Percentiles rank a stretch among this genome's conserved stretches.
Evolutionary conservation across 805 yeast genomes (phyloP).

Genomic region (Teunomyces barrocoloradensis): DNA sequence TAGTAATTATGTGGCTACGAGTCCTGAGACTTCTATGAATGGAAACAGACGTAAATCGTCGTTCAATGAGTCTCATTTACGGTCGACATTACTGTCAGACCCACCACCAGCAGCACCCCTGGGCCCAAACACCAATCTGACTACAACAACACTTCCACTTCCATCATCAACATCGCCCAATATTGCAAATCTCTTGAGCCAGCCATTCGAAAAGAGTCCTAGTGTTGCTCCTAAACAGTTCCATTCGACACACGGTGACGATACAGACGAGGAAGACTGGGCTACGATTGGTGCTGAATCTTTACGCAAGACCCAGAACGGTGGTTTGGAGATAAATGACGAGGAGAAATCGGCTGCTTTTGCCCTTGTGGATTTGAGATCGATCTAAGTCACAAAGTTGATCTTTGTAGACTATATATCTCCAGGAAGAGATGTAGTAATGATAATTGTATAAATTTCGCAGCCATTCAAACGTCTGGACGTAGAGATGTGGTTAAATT

Average conservation of each 20-base stretch:
- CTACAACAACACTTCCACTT: constrained; percentile 2
- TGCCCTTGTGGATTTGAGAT: constrained; percentile 59
- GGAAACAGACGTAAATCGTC: constrained; percentile 33
- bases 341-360: constrained; percentile 57
- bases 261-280: constrained; percentile 99
- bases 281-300: constrained; percentile 79
- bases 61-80: constrained; percentile 42
- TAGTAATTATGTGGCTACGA: constrained; percentile 15
- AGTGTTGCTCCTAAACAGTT: constrained; percentile 6
- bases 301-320: constrained; percentile 38
- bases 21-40: constrained; percentile 9
- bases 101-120: constrained; percentile 10
- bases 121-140: constrained; percentile 2
- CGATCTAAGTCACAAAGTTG: constrained; percentile 2
- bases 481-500: no score
- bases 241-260: constrained; percentile 38
- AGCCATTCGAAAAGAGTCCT: constrained; percentile 9
- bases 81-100: constrained; percentile 37
- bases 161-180: constrained; percentile 10
- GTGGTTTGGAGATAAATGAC: constrained; percentile 13
- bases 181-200: constrained; percentile 13
- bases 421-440: neutral
- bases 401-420: constrained; percentile 1
- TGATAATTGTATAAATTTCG: neutral
- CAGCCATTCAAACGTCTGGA: neutral